phyloP scores from a whole-genome alignment of 2,329 filamentous ascomycete species.

The Atkinsonella hypoxylon region DNA sequence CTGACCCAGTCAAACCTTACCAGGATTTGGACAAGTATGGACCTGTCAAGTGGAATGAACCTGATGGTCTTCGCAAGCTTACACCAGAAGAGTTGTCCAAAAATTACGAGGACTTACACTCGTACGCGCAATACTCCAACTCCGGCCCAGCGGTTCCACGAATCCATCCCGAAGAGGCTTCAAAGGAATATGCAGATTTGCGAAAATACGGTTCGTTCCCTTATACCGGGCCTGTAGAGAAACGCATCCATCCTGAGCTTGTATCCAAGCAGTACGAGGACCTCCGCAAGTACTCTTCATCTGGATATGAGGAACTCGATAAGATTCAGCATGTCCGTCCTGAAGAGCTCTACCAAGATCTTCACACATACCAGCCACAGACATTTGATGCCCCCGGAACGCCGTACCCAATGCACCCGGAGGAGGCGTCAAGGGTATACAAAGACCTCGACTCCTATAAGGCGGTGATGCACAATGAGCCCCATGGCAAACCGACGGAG shows the following conservation, averaged over 20 bases:
- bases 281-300: conserved; percentile 18
- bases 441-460: conserved; percentile 30
- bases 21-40: conserved; percentile 9
- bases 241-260: conserved; percentile 18
- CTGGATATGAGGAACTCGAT: conserved; percentile 18
- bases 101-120: conserved; percentile 17
- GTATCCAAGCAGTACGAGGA: conserved; percentile 23
- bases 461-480: conserved; percentile 23
- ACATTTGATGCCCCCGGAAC: conserved; percentile 17
- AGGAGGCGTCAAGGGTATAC: conserved; percentile 26
- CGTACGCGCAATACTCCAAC: conserved; percentile 15
- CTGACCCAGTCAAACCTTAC: conserved; percentile 2
- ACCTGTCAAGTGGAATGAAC: conserved; percentile 7
- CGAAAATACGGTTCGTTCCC: conserved; percentile 19
- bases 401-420: conserved; percentile 18
- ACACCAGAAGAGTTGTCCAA: conserved; percentile 19
- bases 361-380: conserved; percentile 26
- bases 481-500: conserved; percentile 17
- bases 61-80: conserved; percentile 6
- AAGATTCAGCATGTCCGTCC: conserved; percentile 20
- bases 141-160: conserved; percentile 12
- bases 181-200: conserved; percentile 26
- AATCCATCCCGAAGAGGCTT: conserved; percentile 22
- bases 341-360: conserved; percentile 29
- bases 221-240: conserved; percentile 13